These are phyloP conservation scores for Botrytis fragariae DNA, from an alignment of 2,329 filamentous ascomycete species.

Conservation along the genomic window DNA sequence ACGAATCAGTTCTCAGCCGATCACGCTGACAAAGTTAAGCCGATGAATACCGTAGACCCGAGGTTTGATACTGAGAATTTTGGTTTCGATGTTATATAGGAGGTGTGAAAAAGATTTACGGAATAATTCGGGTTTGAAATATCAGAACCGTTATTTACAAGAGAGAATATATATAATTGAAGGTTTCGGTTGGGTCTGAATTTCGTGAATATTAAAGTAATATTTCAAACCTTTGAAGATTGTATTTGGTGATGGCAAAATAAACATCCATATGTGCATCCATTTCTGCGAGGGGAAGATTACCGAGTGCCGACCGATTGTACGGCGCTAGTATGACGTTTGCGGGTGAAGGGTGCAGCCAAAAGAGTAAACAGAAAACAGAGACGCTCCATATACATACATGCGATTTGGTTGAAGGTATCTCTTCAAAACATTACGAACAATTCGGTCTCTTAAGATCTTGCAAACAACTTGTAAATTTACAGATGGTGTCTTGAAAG, in stretches of 20 bases:
- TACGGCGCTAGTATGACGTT: constrained; percentile 18
- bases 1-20: not conserved
- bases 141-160: not conserved
- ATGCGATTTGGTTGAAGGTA: not conserved
- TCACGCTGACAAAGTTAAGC: constrained; percentile 9
- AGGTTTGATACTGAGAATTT: not conserved
- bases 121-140: not conserved
- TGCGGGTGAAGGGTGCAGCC: not conserved
- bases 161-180: not conserved
- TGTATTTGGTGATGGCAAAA: not conserved
- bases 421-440: not conserved
- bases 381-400: not conserved
- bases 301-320: constrained; percentile 5
- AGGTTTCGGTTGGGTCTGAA: not conserved
- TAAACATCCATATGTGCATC: not conserved
- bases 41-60: constrained; percentile 5
- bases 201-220: not conserved
- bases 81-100: not conserved
- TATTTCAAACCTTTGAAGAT: not conserved
- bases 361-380: not conserved
- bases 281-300: not conserved
- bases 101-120: not conserved
- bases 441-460: not conserved
- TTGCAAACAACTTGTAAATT: too few relatives aligned
- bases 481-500: not conserved